A percentile compares a stretch with the other conserved stretches of the same genome.
Conservation (phyloP, 805 yeast genomes). For the Candida tibetensis region DNA sequence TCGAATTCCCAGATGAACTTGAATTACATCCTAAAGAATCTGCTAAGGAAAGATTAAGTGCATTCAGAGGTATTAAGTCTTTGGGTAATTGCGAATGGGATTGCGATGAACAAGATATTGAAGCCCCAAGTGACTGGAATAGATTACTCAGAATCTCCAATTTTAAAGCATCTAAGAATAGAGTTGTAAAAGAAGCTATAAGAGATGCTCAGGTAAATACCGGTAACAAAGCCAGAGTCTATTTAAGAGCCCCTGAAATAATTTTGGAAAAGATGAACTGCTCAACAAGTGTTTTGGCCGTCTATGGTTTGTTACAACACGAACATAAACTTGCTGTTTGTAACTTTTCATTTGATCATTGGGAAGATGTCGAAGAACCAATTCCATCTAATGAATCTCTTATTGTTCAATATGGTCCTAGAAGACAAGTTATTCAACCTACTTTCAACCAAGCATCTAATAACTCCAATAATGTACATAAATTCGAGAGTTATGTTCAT, state of each 20-base stretch:
- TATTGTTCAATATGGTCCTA: slow-evolving; percentile 89
- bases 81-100: slow-evolving; percentile 84
- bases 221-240: slow-evolving; percentile 65
- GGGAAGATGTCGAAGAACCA: slow-evolving; percentile 89
- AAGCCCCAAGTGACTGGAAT: slow-evolving; percentile 75
- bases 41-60: slow-evolving; percentile 68
- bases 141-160: slow-evolving; percentile 72
- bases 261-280: slow-evolving; percentile 45
- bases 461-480: slow-evolving; percentile 81
- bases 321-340: slow-evolving; percentile 85
- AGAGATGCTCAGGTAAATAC: slow-evolving; percentile 40
- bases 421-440: slow-evolving; percentile 82
- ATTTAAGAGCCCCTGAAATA: slow-evolving; percentile 53
- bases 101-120: slow-evolving; percentile 73
- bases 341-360: slow-evolving; percentile 76
- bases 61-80: slow-evolving; percentile 86
- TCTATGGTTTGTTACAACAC: slow-evolving; percentile 75
- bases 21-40: slow-evolving; percentile 76
- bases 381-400: slow-evolving; percentile 78
- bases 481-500: slow-evolving; percentile 79
- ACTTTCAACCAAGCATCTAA: slow-evolving; percentile 75
- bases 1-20: slow-evolving; percentile 93
- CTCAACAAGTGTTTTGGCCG: slow-evolving; percentile 48
- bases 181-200: slow-evolving; percentile 57
- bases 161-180: slow-evolving; percentile 72